phyloP scores from a whole-genome alignment of 1,284 basidiomycete species.

The Austropuccinia psidii region DNA sequence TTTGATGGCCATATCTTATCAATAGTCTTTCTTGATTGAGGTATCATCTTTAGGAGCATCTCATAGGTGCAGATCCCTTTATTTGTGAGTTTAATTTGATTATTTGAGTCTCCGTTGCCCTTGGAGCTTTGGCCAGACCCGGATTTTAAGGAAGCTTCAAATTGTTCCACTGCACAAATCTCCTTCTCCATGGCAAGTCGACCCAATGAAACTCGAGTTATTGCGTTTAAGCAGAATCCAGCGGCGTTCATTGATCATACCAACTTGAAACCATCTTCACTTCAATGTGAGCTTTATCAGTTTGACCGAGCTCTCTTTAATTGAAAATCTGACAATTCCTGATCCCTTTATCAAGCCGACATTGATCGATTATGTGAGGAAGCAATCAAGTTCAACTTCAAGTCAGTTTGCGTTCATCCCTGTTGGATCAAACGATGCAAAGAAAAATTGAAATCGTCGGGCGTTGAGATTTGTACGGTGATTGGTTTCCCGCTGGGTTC shows the following conservation, averaged over 20 bases:
- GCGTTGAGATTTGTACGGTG: not conserved
- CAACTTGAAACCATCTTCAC: not conserved
- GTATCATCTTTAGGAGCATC: too few species aligned
- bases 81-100: too few species aligned
- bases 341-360: not conserved
- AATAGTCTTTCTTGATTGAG: not conserved
- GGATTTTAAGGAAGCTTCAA: too few species aligned
- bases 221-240: not conserved
- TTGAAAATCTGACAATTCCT: not conserved
- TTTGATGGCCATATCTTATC: not conserved
- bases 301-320: not conserved
- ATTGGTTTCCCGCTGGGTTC: slow-evolving; percentile 12
- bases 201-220: not conserved
- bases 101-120: not conserved
- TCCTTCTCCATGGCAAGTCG: not conserved
- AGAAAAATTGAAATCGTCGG: not conserved
- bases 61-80: too few species aligned
- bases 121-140: not conserved
- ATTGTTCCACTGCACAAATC: too few species aligned
- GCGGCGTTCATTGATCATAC: slow-evolving; percentile 6
- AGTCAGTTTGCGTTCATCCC: not conserved
- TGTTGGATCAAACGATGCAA: not conserved
- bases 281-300: not conserved
- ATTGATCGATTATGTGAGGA: slow-evolving; percentile 1
- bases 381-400: not conserved